A percentile compares a stretch with the other conserved stretches of the same genome.
Evolutionary conservation across 2,329 filamentous ascomycete genomes (phyloP).

Genomic region (Sclerotinia minor): DNA sequence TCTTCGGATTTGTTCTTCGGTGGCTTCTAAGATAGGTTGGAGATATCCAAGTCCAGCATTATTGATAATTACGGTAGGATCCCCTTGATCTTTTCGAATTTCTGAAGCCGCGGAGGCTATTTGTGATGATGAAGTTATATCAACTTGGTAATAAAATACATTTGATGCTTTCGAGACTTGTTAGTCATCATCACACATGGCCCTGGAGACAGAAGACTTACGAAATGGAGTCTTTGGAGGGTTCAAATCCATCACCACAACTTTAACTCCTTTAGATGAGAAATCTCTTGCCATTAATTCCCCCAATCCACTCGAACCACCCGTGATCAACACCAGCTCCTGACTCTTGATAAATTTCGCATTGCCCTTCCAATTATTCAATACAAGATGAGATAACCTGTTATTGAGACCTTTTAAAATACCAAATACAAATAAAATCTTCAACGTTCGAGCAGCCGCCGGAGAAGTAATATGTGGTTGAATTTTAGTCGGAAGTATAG

Average conservation of each 20-base stretch:
- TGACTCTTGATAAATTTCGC: constrained; percentile 60
- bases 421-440: constrained; percentile 51
- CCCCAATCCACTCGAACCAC: constrained; percentile 68
- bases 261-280: constrained; percentile 61
- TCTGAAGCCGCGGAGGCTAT: constrained; percentile 53
- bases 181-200: constrained; percentile 8
- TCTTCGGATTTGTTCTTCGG: constrained; percentile 57
- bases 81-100: constrained; percentile 57
- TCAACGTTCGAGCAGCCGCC: constrained; percentile 29
- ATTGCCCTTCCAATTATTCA: constrained; percentile 54
- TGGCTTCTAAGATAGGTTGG: constrained; percentile 57
- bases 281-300: constrained; percentile 60
- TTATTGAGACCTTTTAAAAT: constrained; percentile 51
- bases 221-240: constrained; percentile 45
- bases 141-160: constrained; percentile 65
- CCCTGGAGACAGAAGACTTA: constrained; percentile 23
- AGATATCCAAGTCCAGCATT: constrained; percentile 65
- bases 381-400: constrained; percentile 51
- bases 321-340: constrained; percentile 73
- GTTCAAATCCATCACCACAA: constrained; percentile 70
- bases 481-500: constrained; percentile 30
- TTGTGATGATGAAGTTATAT: constrained; percentile 60
- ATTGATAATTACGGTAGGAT: constrained; percentile 71
- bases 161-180: constrained; percentile 46
- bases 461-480: constrained; percentile 30